A percentile compares a stretch with the other conserved stretches of the same genome.
Evolutionary conservation across 805 yeast genomes (phyloP).

Genomic region (Lipomyces orientalis): DNA sequence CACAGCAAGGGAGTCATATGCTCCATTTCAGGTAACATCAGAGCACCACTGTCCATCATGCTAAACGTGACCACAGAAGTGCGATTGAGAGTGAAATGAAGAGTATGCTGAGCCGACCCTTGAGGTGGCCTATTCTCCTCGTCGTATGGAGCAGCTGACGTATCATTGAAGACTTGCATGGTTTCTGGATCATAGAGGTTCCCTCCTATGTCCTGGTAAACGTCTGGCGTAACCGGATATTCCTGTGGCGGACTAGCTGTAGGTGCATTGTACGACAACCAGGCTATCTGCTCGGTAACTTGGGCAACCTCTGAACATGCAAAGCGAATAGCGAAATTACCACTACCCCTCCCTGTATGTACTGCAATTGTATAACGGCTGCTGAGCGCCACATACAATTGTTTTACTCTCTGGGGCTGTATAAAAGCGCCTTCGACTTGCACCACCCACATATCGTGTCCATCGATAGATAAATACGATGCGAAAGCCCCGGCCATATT

Average conservation of each 20-base stretch:
- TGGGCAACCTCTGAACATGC: conserved; percentile 12
- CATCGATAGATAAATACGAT: conserved; percentile 15
- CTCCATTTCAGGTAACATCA: conserved; percentile 6
- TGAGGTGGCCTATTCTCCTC: background rate
- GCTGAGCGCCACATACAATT: conserved; percentile 9
- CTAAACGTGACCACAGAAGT: conserved; percentile 1
- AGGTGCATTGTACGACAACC: conserved; percentile 11
- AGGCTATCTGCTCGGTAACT: conserved; percentile 12
- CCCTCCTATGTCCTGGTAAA: conserved; percentile 15
- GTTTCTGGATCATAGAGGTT: background rate
- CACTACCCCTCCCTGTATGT: conserved; percentile 70
- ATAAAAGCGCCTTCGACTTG: conserved; percentile 13
- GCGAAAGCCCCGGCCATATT: conserved; percentile 14
- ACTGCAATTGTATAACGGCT: conserved; percentile 17
- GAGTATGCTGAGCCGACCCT: conserved; percentile 17
- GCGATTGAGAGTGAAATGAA: conserved; percentile 4
- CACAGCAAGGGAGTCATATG: conserved; percentile 8
- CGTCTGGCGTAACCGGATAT: background rate
- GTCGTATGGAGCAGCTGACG: conserved; percentile 13
- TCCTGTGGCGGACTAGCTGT: background rate
- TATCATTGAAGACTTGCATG: background rate
- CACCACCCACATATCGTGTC: conserved; percentile 17
- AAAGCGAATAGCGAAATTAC: conserved; percentile 28
- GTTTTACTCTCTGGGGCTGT: conserved; percentile 14
- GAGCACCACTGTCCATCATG: conserved; percentile 10